These are phyloP conservation scores for Bruguiera sexangula DNA, from an alignment of 345 rosid genomes.

Conservation along the genomic window DNA sequence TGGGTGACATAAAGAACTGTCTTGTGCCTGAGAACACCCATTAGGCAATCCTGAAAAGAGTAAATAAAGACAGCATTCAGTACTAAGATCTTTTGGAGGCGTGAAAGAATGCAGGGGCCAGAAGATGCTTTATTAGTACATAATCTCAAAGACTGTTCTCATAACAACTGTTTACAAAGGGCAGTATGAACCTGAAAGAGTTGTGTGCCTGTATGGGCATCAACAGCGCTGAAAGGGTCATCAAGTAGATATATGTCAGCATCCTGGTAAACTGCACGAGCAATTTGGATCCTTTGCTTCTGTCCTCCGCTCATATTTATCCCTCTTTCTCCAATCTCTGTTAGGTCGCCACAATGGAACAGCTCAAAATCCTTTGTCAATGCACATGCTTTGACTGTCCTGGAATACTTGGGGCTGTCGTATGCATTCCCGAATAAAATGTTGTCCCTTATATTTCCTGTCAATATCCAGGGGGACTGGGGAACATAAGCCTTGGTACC, in stretches of 20 bases:
- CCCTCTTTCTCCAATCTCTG: constrained; percentile 96
- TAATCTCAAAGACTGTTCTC: too few relatives aligned
- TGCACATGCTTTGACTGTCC: constrained; percentile 75
- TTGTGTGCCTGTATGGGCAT: constrained; percentile 91
- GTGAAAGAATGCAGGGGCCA: too few relatives aligned
- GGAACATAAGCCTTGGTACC: constrained; percentile 87
- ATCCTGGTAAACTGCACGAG: constrained; percentile 88
- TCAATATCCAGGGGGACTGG: constrained; percentile 85
- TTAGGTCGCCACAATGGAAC: constrained; percentile 71
- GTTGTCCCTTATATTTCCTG: constrained; percentile 79
- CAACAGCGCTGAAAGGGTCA: constrained; percentile 96
- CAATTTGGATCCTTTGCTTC: constrained; percentile 91
- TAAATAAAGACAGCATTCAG: background rate
- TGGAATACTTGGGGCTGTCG: constrained; percentile 50
- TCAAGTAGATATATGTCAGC: constrained; percentile 87
- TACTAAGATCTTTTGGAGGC: background rate
- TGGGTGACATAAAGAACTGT: constrained; percentile 84
- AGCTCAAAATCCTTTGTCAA: constrained; percentile 73
- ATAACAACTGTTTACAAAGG: too few relatives aligned
- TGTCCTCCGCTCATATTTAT: constrained; percentile 99
- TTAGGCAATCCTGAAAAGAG: constrained; percentile 67
- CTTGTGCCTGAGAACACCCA: constrained; percentile 75
- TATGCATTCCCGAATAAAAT: constrained; percentile 72
- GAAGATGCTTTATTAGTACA: too few relatives aligned
- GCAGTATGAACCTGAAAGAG: constrained; percentile 55